These are phyloP conservation scores for Aspergillus fructus DNA, from an alignment of 2,329 filamentous ascomycete species.

Conservation along the genomic window DNA sequence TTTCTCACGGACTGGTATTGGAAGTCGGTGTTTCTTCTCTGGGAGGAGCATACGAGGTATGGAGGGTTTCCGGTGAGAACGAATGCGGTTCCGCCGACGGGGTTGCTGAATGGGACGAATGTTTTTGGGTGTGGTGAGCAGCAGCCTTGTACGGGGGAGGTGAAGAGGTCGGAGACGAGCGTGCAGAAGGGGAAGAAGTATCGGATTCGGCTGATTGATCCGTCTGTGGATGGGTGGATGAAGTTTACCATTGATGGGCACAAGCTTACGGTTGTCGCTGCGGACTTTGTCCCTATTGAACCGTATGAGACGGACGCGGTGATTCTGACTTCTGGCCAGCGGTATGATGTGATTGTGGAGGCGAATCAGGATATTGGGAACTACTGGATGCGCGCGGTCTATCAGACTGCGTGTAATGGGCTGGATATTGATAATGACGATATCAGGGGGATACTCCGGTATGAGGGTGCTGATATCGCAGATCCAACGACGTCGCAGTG, in stretches of 20 bases:
- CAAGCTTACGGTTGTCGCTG: conserved; percentile 56
- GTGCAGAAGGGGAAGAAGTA: conserved; percentile 41
- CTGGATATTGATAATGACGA: conserved; percentile 41
- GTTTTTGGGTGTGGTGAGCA: conserved; percentile 22
- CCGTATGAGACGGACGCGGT: conserved; percentile 49
- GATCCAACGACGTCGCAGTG: conserved; percentile 20
- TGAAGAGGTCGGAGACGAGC: conserved; percentile 46
- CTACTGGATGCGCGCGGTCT: conserved; percentile 47
- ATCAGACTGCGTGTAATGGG: conserved; percentile 42
- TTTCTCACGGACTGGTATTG: conserved; percentile 36
- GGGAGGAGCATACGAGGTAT: too few relatives aligned
- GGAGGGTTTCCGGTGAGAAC: too few relatives aligned
- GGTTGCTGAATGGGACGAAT: conserved; percentile 47
- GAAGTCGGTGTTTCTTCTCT: neutral
- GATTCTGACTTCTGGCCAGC: conserved; percentile 28
- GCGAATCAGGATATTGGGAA: conserved; percentile 25
- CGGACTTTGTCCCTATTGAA: conserved; percentile 58
- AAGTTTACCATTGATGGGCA: conserved; percentile 55
- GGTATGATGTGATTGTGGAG: conserved; percentile 39
- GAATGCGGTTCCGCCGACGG: conserved; percentile 21
- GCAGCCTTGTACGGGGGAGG: conserved; percentile 26
- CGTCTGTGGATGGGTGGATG: conserved; percentile 26
- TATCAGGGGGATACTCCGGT: conserved; percentile 51
- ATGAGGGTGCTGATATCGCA: conserved; percentile 29
- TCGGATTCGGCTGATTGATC: conserved; percentile 28